Conservation (phyloP, 2,329 filamentous ascomycete genomes). For the Colletotrichum musicola region DNA sequence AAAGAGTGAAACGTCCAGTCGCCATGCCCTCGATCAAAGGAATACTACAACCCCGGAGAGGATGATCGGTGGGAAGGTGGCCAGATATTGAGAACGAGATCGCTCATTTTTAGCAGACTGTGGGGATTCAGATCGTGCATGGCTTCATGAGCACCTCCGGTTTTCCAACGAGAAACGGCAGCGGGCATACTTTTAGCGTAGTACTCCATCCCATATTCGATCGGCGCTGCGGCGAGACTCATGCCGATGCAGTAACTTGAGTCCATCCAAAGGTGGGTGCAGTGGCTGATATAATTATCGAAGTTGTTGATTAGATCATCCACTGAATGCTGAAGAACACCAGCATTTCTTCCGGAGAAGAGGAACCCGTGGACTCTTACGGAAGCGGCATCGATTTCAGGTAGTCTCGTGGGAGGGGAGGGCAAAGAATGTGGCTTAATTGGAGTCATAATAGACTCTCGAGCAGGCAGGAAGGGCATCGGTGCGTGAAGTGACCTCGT, state of each 20-base stretch:
- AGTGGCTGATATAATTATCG: constrained; percentile 67
- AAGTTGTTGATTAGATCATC: constrained; percentile 63
- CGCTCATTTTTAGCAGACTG: too few relatives aligned
- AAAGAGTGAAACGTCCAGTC: too few relatives aligned
- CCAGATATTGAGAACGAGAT: too few relatives aligned
- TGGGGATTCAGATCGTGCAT: too few relatives aligned
- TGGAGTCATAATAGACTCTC: constrained; percentile 78
- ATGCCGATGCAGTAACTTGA: constrained; percentile 69
- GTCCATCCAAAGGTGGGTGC: constrained; percentile 64
- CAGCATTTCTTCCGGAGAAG: neutral
- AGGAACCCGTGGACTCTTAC: constrained; percentile 9
- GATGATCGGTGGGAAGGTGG: too few relatives aligned
- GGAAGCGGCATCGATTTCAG: constrained; percentile 7
- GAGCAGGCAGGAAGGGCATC: constrained; percentile 66
- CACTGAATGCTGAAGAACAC: neutral
- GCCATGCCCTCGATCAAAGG: too few relatives aligned
- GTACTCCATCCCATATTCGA: too few relatives aligned
- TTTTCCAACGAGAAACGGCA: too few relatives aligned
- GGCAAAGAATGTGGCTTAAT: constrained; percentile 68
- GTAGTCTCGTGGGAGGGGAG: neutral
- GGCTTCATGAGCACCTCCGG: too few relatives aligned
- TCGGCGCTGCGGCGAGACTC: constrained; percentile 64
- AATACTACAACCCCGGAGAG: too few relatives aligned
- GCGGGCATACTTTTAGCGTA: too few relatives aligned
- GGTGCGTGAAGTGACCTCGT: constrained; percentile 77